Conservation (phyloP, 2,329 filamentous ascomycete species). For the Xylaria sp. region DNA sequence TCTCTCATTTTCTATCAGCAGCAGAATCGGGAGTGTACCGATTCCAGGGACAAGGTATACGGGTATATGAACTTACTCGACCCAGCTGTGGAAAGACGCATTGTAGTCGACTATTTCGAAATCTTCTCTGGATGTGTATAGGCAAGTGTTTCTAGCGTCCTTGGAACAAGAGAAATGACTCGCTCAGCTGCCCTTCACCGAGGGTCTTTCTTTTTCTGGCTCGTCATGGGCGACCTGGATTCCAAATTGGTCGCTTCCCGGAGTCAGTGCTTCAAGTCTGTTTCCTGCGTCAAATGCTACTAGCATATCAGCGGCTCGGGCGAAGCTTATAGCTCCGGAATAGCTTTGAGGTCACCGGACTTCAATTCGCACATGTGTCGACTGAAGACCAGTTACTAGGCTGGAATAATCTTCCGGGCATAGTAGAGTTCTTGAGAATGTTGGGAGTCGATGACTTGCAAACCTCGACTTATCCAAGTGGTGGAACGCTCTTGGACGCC, state of each 20-base stretch:
- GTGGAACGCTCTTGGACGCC: conserved; percentile 26
- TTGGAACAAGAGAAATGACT: conserved; percentile 11
- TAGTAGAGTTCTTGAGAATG: background rate
- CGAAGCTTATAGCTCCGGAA: background rate
- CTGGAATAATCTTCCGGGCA: background rate
- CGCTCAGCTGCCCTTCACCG: background rate
- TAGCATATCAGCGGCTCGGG: background rate
- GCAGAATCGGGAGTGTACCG: conserved; percentile 2
- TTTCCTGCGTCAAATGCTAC: background rate
- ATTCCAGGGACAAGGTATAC: conserved; percentile 31
- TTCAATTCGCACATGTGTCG: conserved; percentile 19
- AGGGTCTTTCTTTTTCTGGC: background rate
- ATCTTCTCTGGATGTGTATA: conserved; percentile 1
- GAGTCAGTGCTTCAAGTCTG: no score
- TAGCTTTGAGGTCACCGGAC: conserved; percentile 14
- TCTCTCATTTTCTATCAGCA: background rate
- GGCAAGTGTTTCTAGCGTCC: conserved; percentile 19
- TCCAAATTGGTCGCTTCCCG: background rate
- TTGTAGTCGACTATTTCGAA: conserved; percentile 23
- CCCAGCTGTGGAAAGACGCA: background rate
- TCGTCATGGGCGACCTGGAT: background rate
- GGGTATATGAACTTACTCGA: conserved; percentile 19
- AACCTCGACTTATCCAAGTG: conserved; percentile 14
- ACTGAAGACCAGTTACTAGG: background rate
- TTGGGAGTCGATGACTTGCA: background rate